phyloP scores from a whole-genome alignment of 2,329 filamentous ascomycete species.

The Trichophaea hybrida region DNA sequence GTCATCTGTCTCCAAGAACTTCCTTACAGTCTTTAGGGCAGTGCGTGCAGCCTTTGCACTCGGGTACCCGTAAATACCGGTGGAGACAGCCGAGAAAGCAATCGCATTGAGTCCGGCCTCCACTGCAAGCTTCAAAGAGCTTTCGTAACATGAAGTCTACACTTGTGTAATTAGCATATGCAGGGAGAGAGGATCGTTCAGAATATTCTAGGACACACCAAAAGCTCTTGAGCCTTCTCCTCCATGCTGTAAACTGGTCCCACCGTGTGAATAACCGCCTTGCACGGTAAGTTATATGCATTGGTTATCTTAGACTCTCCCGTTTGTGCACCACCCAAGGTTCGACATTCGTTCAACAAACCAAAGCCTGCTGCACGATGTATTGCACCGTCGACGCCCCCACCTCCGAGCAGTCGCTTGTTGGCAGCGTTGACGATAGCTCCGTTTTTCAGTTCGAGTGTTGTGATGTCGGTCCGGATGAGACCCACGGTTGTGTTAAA shows the following conservation, averaged over 20 bases:
- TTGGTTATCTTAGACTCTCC: constrained; percentile 71
- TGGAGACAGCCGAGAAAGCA: constrained; percentile 75
- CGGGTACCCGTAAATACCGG: constrained; percentile 81
- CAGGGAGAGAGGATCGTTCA: neutral
- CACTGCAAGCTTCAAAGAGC: constrained; percentile 57
- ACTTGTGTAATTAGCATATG: neutral
- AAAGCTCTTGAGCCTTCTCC: constrained; percentile 31
- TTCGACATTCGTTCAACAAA: constrained; percentile 57
- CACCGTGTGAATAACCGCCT: constrained; percentile 77
- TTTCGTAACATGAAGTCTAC: constrained; percentile 46
- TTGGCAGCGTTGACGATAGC: constrained; percentile 70
- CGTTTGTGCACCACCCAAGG: constrained; percentile 56
- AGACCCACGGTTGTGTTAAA: constrained; percentile 60
- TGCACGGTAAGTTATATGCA: constrained; percentile 60
- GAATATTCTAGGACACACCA: neutral
- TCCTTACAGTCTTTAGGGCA: constrained; percentile 47
- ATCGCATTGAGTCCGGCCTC: constrained; percentile 52
- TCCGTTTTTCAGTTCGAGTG: constrained; percentile 41
- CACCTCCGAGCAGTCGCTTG: constrained; percentile 59
- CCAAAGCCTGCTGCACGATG: constrained; percentile 62
- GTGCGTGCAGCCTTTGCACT: constrained; percentile 55
- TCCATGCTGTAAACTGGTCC: constrained; percentile 55
- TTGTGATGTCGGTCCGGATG: constrained; percentile 67
- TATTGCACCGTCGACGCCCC: constrained; percentile 83
- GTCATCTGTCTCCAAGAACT: constrained; percentile 37